Conservation (phyloP, 108 stramenopile species). For the Skeletonema menzelii region DNA sequence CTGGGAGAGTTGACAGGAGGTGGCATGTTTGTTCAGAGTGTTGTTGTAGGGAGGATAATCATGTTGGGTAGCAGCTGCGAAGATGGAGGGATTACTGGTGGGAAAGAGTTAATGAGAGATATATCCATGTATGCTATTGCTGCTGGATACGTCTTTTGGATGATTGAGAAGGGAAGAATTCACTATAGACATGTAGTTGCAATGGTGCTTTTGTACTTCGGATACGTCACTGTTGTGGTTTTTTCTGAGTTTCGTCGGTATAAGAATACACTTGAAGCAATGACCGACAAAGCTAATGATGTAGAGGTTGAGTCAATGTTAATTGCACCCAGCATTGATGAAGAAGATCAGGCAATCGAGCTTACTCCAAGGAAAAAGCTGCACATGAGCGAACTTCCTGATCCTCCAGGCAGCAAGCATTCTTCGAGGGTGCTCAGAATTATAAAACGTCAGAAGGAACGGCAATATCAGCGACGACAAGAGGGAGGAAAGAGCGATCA, state of each 20-base stretch:
- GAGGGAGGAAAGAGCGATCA: neutral
- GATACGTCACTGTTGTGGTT: conserved; percentile 38
- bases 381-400: neutral
- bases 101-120: conserved; percentile 45
- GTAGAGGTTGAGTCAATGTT: neutral
- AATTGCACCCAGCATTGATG: conserved; percentile 6
- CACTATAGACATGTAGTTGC: conserved; percentile 7
- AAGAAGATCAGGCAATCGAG: conserved; percentile 22
- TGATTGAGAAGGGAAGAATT: conserved; percentile 16
- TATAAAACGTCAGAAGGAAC: conserved; percentile 10
- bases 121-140: conserved; percentile 29
- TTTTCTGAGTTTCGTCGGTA: conserved; percentile 29
- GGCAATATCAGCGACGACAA: neutral
- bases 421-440: conserved; percentile 26
- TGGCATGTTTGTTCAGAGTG: conserved; percentile 58
- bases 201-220: conserved; percentile 30
- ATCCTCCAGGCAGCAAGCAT: conserved; percentile 21
- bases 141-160: conserved; percentile 22
- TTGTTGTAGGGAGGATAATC: conserved; percentile 58
- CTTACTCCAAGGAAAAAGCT: neutral
- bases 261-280: conserved; percentile 8
- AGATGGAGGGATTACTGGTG: conserved; percentile 19
- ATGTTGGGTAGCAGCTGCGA: conserved; percentile 15
- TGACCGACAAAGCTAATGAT: conserved; percentile 2
- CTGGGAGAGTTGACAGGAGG: conserved; percentile 76